Conservation (phyloP, 2,329 filamentous ascomycete genomes). For the Cladophialophora bantiana region DNA sequence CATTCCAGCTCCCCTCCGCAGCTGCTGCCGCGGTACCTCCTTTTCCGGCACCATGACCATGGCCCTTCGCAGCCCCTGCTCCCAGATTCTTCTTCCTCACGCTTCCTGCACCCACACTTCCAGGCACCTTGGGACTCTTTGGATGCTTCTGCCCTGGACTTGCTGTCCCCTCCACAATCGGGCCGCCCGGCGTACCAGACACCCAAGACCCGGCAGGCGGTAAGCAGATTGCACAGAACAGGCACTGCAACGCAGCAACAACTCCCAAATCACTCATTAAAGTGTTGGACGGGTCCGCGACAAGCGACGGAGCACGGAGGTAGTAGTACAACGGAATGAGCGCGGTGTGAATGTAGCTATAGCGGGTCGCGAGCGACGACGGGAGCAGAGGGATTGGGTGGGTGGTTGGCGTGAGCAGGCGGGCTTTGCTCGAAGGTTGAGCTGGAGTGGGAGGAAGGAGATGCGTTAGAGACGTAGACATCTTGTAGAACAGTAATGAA, state of each 20-base stretch:
- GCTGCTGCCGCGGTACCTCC: conserved; percentile 28
- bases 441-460: conserved; percentile 27
- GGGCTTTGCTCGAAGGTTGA: conserved; percentile 21
- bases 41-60: conserved; percentile 20
- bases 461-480: conserved; percentile 32
- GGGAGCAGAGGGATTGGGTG: conserved; percentile 56
- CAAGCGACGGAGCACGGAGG: conserved; percentile 69
- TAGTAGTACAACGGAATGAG: conserved; percentile 71
- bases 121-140: conserved; percentile 22
- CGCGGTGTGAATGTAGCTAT: conserved; percentile 72
- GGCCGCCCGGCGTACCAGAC: conserved; percentile 37
- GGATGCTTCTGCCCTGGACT: conserved; percentile 14
- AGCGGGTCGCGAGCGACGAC: conserved; percentile 58
- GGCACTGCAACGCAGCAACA: conserved; percentile 68
- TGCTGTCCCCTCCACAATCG: conserved; percentile 34
- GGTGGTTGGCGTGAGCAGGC: conserved; percentile 39
- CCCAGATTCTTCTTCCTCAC: conserved; percentile 36
- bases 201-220: conserved; percentile 57
- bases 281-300: conserved; percentile 71
- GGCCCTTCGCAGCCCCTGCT: conserved; percentile 20
- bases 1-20: background rate
- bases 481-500: background rate
- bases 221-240: conserved; percentile 65
- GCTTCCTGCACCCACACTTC: conserved; percentile 29
- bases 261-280: conserved; percentile 68